These are phyloP conservation scores for Prunus yedoensis DNA, from an alignment of 331 rosid genomes.

Conservation along the genomic window DNA sequence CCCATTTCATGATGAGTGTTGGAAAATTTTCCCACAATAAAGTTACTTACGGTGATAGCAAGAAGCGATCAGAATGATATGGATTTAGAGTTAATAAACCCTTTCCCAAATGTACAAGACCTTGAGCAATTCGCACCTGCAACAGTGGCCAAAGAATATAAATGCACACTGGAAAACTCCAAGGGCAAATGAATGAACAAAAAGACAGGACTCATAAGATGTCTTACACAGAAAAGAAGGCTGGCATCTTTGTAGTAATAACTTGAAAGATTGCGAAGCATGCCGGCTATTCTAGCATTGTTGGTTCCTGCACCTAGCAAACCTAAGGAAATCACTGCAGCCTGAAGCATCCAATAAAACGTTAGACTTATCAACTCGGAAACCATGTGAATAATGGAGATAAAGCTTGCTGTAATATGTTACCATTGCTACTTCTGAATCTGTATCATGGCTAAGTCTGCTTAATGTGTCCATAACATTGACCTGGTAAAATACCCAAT, in stretches of 20 bases:
- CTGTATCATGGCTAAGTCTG: constrained; percentile 95
- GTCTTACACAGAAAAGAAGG: constrained; percentile 91
- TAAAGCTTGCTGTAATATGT: constrained; percentile 19
- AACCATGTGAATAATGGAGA: constrained; percentile 3
- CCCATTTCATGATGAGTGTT: not conserved
- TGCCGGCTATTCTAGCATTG: constrained; percentile 97
- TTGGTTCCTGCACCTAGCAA: constrained; percentile 96
- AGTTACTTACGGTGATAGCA: constrained; percentile 78
- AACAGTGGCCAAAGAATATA: constrained; percentile 25
- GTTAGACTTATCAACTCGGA: constrained; percentile 25
- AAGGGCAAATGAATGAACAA: constrained; percentile 4
- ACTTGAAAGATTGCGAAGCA: constrained; percentile 98
- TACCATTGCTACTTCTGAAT: constrained; percentile 99
- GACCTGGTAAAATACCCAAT: constrained; percentile 54
- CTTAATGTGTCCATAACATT: constrained; percentile 97
- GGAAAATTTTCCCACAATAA: not conserved
- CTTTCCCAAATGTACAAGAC: constrained; percentile 98
- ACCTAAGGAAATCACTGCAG: constrained; percentile 93
- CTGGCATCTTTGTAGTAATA: constrained; percentile 97
- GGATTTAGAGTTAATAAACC: constrained; percentile 96
- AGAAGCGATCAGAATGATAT: constrained; percentile 92
- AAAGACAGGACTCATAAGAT: constrained; percentile 13
- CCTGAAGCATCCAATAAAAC: constrained; percentile 47
- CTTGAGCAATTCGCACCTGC: constrained; percentile 99
- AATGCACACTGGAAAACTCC: constrained; percentile 2